These are phyloP conservation scores for Suhomyces chickasaworum DNA, from an alignment of 1,139 yeast genomes.

Conservation along the genomic window DNA sequence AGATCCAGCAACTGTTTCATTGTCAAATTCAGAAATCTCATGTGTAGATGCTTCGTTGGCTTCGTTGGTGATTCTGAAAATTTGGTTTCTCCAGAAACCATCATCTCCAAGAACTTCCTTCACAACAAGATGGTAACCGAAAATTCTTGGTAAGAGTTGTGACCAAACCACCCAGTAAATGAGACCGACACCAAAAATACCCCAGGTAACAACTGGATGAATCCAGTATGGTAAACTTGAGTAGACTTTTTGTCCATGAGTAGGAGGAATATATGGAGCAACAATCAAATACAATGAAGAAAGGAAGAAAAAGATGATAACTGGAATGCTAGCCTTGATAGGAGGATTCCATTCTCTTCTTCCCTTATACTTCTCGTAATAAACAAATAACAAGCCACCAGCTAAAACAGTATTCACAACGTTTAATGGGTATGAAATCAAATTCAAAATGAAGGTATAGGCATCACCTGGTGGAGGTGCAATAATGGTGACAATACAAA, in stretches of 20 bases:
- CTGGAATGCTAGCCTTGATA: slow-evolving; percentile 65
- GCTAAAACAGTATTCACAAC: slow-evolving; percentile 52
- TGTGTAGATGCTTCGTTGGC: slow-evolving; percentile 11
- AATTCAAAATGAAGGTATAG: slow-evolving; percentile 49
- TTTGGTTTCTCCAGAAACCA: slow-evolving; percentile 74
- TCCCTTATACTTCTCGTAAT: slow-evolving; percentile 54
- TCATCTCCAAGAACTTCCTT: slow-evolving; percentile 65
- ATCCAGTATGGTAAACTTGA: slow-evolving; percentile 70
- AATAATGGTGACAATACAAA: slow-evolving; percentile 48
- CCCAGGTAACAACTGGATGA: slow-evolving; percentile 84
- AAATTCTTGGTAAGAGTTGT: slow-evolving; percentile 55
- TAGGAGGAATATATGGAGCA: slow-evolving; percentile 84
- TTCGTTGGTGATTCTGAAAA: slow-evolving; percentile 42
- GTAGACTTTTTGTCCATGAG: slow-evolving; percentile 66
- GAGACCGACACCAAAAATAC: slow-evolving; percentile 70
- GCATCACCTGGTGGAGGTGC: slow-evolving; percentile 57
- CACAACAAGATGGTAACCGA: slow-evolving; percentile 59
- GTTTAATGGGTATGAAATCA: slow-evolving; percentile 53
- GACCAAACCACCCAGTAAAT: slow-evolving; percentile 74
- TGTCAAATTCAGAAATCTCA: slow-evolving; percentile 1
- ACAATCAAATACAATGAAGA: slow-evolving; percentile 70
- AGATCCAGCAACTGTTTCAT: neutral
- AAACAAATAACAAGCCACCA: slow-evolving; percentile 43
- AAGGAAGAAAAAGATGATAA: slow-evolving; percentile 63
- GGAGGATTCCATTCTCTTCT: slow-evolving; percentile 72